Base-by-base conservation (phyloP, 805 yeast species). In the Cyberlindnera xylosilytica region DNA sequence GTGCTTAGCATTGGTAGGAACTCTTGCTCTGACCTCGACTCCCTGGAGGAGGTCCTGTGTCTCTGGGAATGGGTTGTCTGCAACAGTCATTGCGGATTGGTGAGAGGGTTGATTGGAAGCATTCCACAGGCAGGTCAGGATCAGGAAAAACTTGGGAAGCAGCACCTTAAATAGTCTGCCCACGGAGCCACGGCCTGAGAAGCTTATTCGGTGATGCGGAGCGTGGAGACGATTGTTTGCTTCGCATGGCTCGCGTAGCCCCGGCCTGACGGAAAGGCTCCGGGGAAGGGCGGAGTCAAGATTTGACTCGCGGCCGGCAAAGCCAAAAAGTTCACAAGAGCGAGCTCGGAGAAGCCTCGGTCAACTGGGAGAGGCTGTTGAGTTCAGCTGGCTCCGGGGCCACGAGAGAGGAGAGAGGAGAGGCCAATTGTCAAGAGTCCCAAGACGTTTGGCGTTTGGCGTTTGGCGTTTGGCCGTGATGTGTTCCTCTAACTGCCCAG, bases 1-100 rank as follows among this genome's bases (percentile, higher is more conserved):
- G 53, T 62, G 65, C 19, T 60, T 60, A 20, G 66, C 70, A 4
- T 70, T 65, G 6, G 66, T 57, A 20, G 66, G 66, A 23, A 68
- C 50, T 34, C 62, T 62, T 5, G 68, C 73, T 36, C 61, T 52
- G 16, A 70, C 47, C 43, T 62, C 53, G 23, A 70, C 74, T 43
- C 66, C 64, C 39, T 65, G 53, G 69, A 58, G 43, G 35, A 58
- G 26, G 38, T 58, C 62, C 31, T 44, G 38, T 1, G 59, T 51
- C 33, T 55, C 54, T 45, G 62, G 62, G 52, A 58, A 58, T 30
- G 62, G 62, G 34, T 20, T 55, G 31, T 55, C 53, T 17, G 44
- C 30, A 36, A 37, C 39, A 17, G 53, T 43, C 54, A 50, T 51
- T 22, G 22, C 12, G 10, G n/a, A n/a, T n/a, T n/a, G n/a, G n/a